Evolutionary conservation across 768 basidiomycete species (phyloP).

Genomic region (Cystofilobasidium macerans): DNA sequence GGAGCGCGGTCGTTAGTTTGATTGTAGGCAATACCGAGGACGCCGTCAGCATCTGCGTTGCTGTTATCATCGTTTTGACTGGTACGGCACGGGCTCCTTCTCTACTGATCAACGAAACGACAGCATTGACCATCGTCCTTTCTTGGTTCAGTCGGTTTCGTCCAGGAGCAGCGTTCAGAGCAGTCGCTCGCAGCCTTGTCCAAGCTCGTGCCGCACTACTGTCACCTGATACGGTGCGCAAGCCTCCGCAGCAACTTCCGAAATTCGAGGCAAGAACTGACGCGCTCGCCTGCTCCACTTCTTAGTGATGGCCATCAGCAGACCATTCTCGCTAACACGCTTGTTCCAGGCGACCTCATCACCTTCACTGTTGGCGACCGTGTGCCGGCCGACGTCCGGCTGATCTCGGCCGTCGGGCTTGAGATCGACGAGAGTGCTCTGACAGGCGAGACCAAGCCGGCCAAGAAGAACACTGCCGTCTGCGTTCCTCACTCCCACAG

Average conservation of each 20-base stretch:
- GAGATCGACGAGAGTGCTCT: slow-evolving; percentile 93
- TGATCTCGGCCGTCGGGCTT: slow-evolving; percentile 67
- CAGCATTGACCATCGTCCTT: not conserved
- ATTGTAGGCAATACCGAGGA: slow-evolving; percentile 94
- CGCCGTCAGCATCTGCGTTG: slow-evolving; percentile 81
- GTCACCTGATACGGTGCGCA: slow-evolving; percentile 63
- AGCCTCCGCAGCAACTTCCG: not conserved
- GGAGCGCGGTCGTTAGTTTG: slow-evolving; percentile 76
- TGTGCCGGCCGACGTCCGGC: slow-evolving; percentile 81
- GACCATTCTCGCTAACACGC: slow-evolving; percentile 85
- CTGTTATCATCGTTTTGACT: slow-evolving; percentile 83
- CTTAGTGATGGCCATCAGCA: slow-evolving; percentile 53
- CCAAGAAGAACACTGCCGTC: slow-evolving; percentile 53
- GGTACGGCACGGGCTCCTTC: slow-evolving; percentile 45
- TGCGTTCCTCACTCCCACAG: slow-evolving; percentile 43
- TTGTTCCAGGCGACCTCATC: slow-evolving; percentile 91
- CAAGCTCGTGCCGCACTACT: slow-evolving; percentile 83
- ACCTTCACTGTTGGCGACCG: slow-evolving; percentile 84
- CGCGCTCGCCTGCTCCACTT: not conserved
- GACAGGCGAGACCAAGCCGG: slow-evolving; percentile 80
- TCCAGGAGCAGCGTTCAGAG: slow-evolving; percentile 90
- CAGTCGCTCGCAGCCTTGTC: slow-evolving; percentile 77
- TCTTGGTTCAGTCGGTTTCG: slow-evolving; percentile 60
- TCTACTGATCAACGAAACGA: not conserved
- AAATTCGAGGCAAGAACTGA: not conserved